Conservation (phyloP, 2,329 filamentous ascomycete genomes). For the Pyrenochaeta sp. region DNA sequence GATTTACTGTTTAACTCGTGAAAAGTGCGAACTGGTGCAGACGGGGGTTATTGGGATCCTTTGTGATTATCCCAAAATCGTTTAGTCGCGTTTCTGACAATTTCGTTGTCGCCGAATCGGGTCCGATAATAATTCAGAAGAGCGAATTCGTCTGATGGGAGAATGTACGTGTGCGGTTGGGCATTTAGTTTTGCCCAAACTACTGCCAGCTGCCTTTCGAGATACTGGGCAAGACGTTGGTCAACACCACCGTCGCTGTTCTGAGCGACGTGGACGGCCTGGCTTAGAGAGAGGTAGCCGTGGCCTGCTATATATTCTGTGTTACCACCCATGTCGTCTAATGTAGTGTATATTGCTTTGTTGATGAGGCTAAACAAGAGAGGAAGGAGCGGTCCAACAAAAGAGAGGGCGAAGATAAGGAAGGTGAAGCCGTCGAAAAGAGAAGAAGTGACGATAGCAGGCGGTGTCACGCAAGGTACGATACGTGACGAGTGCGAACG, state of each 20-base stretch:
- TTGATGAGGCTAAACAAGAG: slow-evolving; percentile 35
- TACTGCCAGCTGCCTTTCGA: slow-evolving; percentile 65
- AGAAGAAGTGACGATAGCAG: slow-evolving; percentile 11
- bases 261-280: slow-evolving; percentile 78
- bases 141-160: slow-evolving; percentile 80
- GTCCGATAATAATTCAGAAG: slow-evolving; percentile 86
- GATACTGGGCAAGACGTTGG: slow-evolving; percentile 67
- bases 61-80: slow-evolving; percentile 65
- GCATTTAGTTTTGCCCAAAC: slow-evolving; percentile 74
- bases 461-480: slow-evolving; percentile 17
- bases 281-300: slow-evolving; percentile 63
- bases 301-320: slow-evolving; percentile 49
- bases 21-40: neutral
- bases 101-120: slow-evolving; percentile 65
- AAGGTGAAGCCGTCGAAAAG: slow-evolving; percentile 16
- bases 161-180: slow-evolving; percentile 74
- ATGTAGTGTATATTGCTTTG: slow-evolving; percentile 35
- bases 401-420: slow-evolving; percentile 19
- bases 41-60: slow-evolving; percentile 30
- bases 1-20: slow-evolving; percentile 17
- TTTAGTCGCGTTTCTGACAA: slow-evolving; percentile 62
- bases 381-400: slow-evolving; percentile 27
- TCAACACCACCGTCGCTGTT: slow-evolving; percentile 75
- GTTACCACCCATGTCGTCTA: slow-evolving; percentile 53
- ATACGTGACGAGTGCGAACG: slow-evolving; percentile 30